phyloP scores from a whole-genome alignment of 371 early-diverging fungal species.

The Mortierella sp. region DNA sequence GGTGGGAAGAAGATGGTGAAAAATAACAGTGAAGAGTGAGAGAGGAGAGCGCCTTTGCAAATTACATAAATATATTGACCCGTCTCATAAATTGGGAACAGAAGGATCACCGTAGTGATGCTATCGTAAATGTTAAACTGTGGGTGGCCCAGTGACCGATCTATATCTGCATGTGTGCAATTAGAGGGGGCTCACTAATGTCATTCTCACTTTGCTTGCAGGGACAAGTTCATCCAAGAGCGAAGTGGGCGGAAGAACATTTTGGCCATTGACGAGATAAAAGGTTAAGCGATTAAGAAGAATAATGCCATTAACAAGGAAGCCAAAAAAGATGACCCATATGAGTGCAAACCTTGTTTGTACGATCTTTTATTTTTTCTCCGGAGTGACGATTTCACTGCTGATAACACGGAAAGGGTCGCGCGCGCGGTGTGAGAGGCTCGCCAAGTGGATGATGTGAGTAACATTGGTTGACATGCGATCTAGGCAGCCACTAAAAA shows the following conservation, averaged over 20 bases:
- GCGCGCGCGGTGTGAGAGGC: not conserved
- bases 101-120: not conserved
- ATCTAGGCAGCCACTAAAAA: slow-evolving; percentile 16
- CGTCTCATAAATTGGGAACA: no score
- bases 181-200: not conserved
- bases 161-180: not conserved
- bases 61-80: no score
- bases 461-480: slow-evolving; percentile 16
- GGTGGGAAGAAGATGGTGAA: not conserved
- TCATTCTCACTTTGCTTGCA: no score
- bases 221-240: not conserved
- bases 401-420: slow-evolving; percentile 3
- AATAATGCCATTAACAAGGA: not conserved
- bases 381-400: not conserved
- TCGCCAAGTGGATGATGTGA: not conserved
- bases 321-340: slow-evolving; percentile 1
- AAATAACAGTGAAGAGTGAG: not conserved
- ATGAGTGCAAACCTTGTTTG: slow-evolving; percentile 7
- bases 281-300: not conserved
- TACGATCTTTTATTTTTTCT: not conserved
- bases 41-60: not conserved
- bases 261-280: not conserved
- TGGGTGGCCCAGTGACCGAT: not conserved
- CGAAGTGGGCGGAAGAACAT: not conserved
- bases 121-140: not conserved